phyloP scores from a whole-genome alignment of 176 grass and related monocot species.

The Alloteropsis semialata region DNA sequence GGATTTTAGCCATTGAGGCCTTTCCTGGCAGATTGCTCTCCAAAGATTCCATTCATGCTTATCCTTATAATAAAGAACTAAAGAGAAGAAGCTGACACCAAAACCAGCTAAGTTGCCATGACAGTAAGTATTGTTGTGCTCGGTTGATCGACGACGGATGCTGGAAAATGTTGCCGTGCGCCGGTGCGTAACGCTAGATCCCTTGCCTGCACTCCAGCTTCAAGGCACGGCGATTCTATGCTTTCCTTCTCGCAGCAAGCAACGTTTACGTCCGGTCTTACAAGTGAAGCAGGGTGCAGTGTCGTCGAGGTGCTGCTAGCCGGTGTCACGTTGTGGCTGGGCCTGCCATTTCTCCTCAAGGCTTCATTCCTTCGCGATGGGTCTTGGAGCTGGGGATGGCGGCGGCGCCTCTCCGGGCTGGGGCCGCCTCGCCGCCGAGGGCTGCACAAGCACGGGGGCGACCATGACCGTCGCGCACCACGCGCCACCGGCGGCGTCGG shows the following conservation, averaged over 20 bases:
- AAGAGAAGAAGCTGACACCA: too few species aligned
- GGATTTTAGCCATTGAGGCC: neutral
- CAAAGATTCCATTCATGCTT: neutral
- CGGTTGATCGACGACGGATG: neutral
- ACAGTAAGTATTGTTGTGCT: too few species aligned
- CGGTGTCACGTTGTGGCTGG: neutral
- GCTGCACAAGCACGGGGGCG: conserved; percentile 44
- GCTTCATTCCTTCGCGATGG: neutral
- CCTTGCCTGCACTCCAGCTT: neutral
- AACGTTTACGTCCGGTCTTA: neutral
- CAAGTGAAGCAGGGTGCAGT: neutral
- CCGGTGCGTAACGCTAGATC: neutral
- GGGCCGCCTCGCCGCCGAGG: neutral
- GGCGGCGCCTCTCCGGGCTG: neutral
- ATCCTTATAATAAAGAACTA: too few species aligned
- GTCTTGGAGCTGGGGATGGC: neutral
- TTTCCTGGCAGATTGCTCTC: neutral
- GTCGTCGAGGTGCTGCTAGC: neutral
- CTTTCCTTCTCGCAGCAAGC: neutral
- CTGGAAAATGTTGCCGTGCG: neutral
- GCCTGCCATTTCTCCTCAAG: neutral
- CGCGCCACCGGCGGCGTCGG: neutral
- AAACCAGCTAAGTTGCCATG: too few species aligned
- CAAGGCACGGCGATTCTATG: conserved; percentile 8
- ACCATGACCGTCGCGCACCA: conserved; percentile 27